Evolutionary conservation across 352 stramenopile genomes (phyloP), one percentile per base, ranked within the genome.

Genomic region (Phytophthora chlamydospora): DNA sequence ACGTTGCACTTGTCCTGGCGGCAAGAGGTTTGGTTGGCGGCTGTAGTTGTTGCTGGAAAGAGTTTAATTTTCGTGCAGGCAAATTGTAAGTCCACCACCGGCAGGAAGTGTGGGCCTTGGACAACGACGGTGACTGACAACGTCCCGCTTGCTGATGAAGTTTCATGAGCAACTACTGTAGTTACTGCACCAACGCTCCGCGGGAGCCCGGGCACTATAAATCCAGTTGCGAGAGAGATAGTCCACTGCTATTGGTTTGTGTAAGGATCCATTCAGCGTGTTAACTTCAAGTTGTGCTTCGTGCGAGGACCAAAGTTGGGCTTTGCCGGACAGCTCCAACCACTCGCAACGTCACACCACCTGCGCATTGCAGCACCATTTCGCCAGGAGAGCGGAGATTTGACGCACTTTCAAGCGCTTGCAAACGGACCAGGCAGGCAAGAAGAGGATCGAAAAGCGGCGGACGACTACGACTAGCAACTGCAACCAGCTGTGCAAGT

Each of bases 241-340:
- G 32, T 44, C 44, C 45, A 45, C 41, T 33, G 38, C 39, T 40
- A 41, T 63, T 29, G 24, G 34, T 29, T 51, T 51, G 39, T 43
- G n/a, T 33, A 12, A 16, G 52, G 16, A 38, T 42, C 10, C 24
- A 39, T 39, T 51, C 44, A 51, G 10, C 42, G 51, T 45, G 44
- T 62, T 68, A 69, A 69, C 61, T 69, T 69, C 60, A 69, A 69
- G 10, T 44, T 52, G 40, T 57, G 55, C 55, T 39, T 57, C 35
- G 36, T 8, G 16, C 19, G n/a, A 55, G 27, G 24, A 42, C 27
- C 38, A 38, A 44, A 64, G 46, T 17, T 48, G 31, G 17, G 39
- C 43, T 58, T 51, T 41, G 33, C 33, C 40, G 41, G 46, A 64
- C 49, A 51, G n/a, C 39, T 49, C 46, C 16, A 48, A 13, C 52